A percentile compares a stretch with the other conserved stretches of the same genome.
These are phyloP conservation scores for Omphalea diandra DNA, from an alignment of 441 rosid species.

Conservation along the genomic window DNA sequence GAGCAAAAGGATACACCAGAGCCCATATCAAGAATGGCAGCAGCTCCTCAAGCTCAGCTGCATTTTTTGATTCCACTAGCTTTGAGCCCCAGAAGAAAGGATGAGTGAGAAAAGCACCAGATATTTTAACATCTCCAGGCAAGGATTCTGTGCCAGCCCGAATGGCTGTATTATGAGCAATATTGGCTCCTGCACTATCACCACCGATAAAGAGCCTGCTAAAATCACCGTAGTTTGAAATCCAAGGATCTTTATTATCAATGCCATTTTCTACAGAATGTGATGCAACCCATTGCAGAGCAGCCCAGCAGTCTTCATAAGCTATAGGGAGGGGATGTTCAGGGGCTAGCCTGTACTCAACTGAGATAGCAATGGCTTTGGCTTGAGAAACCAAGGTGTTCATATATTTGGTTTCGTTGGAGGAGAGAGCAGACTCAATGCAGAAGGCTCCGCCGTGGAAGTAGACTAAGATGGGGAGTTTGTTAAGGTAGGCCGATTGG, in stretches of 20 bases:
- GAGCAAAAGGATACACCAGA: constrained; percentile 28
- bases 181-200: constrained; percentile 47
- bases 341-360: constrained; percentile 28
- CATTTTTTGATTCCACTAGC: constrained; percentile 31
- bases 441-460: constrained; percentile 37
- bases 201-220: constrained; percentile 36
- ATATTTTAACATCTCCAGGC: constrained; percentile 28
- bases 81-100: constrained; percentile 48
- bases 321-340: constrained; percentile 27
- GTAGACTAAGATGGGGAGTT: constrained; percentile 32
- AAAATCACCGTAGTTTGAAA: constrained; percentile 31
- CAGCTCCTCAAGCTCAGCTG: constrained; percentile 12
- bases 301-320: constrained; percentile 29
- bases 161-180: constrained; percentile 32
- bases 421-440: constrained; percentile 16
- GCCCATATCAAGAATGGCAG: constrained; percentile 4
- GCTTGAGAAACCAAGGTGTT: constrained; percentile 17
- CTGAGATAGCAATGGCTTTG: constrained; percentile 18
- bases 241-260: constrained; percentile 21
- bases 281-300: constrained; percentile 28
- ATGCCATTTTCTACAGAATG: constrained; percentile 11
- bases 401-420: not conserved
- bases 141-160: constrained; percentile 35
- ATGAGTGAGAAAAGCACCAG: constrained; percentile 35
- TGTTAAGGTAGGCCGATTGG: not conserved